These are phyloP conservation scores for Fusarium incarnatum DNA, from an alignment of 2,329 filamentous ascomycete species.

Conservation along the genomic window DNA sequence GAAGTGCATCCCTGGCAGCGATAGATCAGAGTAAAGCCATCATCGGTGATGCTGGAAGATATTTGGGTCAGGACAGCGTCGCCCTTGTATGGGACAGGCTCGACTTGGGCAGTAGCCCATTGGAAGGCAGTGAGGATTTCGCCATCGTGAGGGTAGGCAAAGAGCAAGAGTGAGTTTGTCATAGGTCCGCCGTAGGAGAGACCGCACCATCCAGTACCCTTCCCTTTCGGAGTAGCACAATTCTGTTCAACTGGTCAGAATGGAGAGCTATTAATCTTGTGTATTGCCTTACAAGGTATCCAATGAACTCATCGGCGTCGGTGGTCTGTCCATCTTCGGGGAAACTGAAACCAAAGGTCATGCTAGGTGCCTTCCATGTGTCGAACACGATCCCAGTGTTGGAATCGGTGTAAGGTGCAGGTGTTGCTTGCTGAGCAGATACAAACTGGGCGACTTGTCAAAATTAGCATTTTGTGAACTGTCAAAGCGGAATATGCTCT, in stretches of 20 bases:
- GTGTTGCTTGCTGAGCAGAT: constrained; percentile 12
- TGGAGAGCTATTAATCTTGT: not conserved
- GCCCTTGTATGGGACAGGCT: constrained; percentile 9
- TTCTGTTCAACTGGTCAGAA: constrained; percentile 4
- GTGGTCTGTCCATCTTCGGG: constrained; percentile 3
- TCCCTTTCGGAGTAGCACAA: not conserved
- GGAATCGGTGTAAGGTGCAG: not conserved
- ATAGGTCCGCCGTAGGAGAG: constrained; percentile 18
- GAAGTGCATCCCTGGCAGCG: constrained; percentile 23
- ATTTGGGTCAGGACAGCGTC: constrained; percentile 12
- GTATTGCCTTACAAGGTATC: constrained; percentile 5
- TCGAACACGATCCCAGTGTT: constrained; percentile 9
- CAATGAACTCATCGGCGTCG: constrained; percentile 15
- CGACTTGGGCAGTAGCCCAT: constrained; percentile 16
- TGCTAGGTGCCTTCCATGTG: constrained; percentile 3
- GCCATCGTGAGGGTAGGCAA: constrained; percentile 17
- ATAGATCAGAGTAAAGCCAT: constrained; percentile 17
- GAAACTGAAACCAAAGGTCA: constrained; percentile 16
- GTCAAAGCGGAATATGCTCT: not conserved
- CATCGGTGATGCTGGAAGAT: constrained; percentile 6
- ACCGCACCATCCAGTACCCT: constrained; percentile 17
- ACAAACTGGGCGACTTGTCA: constrained; percentile 7
- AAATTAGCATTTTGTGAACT: not conserved
- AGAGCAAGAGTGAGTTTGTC: constrained; percentile 13
- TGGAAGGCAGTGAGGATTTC: constrained; percentile 1